Base-by-base conservation (phyloP, 2,329 filamentous ascomycete species). In the Aspergillus sp. region DNA sequence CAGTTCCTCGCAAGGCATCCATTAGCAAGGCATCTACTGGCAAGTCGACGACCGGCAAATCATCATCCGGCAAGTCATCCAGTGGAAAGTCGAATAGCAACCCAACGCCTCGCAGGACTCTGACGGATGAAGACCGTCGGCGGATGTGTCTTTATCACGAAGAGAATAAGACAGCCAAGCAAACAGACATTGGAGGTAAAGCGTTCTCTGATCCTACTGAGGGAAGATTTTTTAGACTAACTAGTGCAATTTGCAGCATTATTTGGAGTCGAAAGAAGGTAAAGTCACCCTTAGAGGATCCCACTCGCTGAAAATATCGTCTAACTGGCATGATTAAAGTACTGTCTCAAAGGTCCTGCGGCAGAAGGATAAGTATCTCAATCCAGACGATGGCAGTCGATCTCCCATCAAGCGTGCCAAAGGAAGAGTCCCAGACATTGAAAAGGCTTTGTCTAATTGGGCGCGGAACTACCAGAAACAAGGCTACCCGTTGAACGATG, bases 261-360 rank as follows among this genome's bases (percentile, higher is more conserved):
- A 74, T 99, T 99, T 79, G 94, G 93, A 38, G 95, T 99, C 55
- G 95, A 99, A 80, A 84, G 95, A 89, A 98, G 95, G 95, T 98
- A 88, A 64, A 64, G 65, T 60, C 41, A 55, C 54, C 58, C 57
- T 36, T 36, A 13, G 12, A 13, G 53, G 50, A 28, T 21, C 49
- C 52, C 25, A 21, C 43, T 55, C 45, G 23, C 38, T 32, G 8
- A n/a, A 13, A 49, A 25, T 61, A 57, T 63, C 67, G 63, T 51
- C 7, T 28, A 48, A 52, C 8, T 45, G 21, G 38, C 32, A 23
- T 21, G 53, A 17, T 54, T 70, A 59, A 76, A 99, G 95, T 80
- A 99, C 95, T 52, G 95, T 99, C n/a, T 99, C 95, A 57, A 99
- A 99, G 75, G 95, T 98, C 58, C 79, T 99, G 65, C 89, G 94